phyloP scores from a whole-genome alignment of 2,329 filamentous ascomycete genomes.

The Penicillium sp. region DNA sequence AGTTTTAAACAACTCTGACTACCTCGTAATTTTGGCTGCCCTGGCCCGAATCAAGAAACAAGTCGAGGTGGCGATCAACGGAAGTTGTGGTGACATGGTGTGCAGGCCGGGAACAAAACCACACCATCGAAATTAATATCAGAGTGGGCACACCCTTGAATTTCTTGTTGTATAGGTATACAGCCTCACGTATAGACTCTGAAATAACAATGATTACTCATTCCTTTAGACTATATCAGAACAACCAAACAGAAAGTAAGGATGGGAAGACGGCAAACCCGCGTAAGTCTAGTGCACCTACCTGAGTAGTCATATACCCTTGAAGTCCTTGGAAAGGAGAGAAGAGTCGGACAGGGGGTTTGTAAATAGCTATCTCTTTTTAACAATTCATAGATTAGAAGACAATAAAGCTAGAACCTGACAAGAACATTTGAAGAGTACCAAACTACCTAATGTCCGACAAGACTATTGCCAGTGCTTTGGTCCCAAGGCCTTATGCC shows the following conservation, averaged over 20 bases:
- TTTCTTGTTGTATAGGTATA: no score
- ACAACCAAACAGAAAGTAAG: no score
- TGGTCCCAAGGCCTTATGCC: neutral
- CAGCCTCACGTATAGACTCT: no score
- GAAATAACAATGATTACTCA: no score
- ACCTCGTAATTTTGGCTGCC: neutral
- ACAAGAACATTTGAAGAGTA: neutral
- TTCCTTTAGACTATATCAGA: no score
- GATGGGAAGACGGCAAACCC: no score
- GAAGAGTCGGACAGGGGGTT: neutral
- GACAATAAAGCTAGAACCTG: neutral
- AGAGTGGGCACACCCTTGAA: no score
- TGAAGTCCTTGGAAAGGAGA: neutral
- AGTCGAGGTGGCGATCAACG: neutral
- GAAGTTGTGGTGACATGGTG: neutral
- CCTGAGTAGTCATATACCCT: no score
- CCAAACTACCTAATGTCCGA: neutral
- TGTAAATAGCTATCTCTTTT: neutral
- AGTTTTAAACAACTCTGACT: neutral
- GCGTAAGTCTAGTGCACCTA: no score
- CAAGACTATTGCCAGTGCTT: neutral
- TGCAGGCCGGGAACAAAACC: no score
- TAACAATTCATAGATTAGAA: neutral
- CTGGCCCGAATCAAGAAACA: neutral
- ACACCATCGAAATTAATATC: no score